Conservation (phyloP, 768 basidiomycete species). For the Lyophyllum atratum region DNA sequence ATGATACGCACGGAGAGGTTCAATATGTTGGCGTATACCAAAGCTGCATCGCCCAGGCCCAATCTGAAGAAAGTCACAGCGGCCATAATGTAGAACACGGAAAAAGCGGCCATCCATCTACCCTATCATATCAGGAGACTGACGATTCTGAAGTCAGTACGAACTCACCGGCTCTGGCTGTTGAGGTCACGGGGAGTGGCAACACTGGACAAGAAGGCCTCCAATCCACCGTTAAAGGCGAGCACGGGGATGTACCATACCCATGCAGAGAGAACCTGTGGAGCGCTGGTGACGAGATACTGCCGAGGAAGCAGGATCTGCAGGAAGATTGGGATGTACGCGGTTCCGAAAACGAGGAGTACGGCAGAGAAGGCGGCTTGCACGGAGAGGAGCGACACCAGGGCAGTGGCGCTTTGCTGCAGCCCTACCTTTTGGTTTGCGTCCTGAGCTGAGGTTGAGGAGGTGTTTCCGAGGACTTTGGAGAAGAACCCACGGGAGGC, state of each 20-base stretch:
- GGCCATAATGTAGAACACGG: conserved; percentile 61
- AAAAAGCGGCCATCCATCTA: conserved; percentile 82
- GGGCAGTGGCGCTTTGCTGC: conserved; percentile 47
- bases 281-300: conserved; percentile 79
- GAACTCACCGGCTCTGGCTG: conserved; percentile 60
- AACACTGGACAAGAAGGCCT: conserved; percentile 86
- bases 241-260: conserved; percentile 88
- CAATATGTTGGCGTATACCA: conserved; percentile 77
- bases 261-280: conserved; percentile 76
- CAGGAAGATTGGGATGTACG: conserved; percentile 71
- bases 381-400: conserved; percentile 62
- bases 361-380: conserved; percentile 71
- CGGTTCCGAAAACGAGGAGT: conserved; percentile 71
- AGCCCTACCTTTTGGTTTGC: conserved; percentile 24
- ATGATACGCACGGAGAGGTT: conserved; percentile 64
- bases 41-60: conserved; percentile 61
- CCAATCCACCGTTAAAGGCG: conserved; percentile 87
- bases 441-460: conserved; percentile 11
- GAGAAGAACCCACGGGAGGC: conserved; percentile 90
- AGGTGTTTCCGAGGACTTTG: conserved; percentile 40
- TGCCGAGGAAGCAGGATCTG: conserved; percentile 69
- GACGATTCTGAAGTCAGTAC: background rate
- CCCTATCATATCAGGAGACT: background rate
- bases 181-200: conserved; percentile 68
- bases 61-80: conserved; percentile 48